Evolutionary conservation across 2,329 filamentous ascomycete genomes (phyloP), one percentile per base, ranked within the genome.

Genomic region (Colletotrichum euphorbiae): DNA sequence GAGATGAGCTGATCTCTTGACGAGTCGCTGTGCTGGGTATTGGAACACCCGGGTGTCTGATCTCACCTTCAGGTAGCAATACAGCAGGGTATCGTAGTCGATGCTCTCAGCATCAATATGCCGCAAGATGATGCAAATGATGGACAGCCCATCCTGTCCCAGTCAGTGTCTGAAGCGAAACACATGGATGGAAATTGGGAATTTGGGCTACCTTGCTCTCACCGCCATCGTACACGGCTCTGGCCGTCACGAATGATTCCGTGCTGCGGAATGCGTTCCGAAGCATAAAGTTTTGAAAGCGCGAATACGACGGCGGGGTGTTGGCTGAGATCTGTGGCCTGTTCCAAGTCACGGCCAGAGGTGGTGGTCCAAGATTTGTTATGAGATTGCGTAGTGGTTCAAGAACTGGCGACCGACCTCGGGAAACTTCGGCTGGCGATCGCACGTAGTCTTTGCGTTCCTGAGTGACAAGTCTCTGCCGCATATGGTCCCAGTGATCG

Each of bases 271-370:
- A 89, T 2, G 89, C 89, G 74, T 91, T 91, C 17, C 87, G 85
- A 51, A 92, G 82, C 90, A 92, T 92, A 73, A 92, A 92, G 71
- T 91, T 88, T 71, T 92, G 90, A 71, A 92, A 92, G 24, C 89
- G 82, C 2, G 89, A 91, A 75, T 91, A 92, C 6, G 86, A 80
- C 1, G 88, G 86, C 4, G 89, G 89, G 17, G 79, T 86, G 70
- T 91, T 92, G 28, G 83, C 77, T 1, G 87, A 87, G n/a, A 91
- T 87, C 56, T 87, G 84, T 9, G 90, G 90, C 56, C 89, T 82
- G 71, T 91, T 91, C 88, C 90, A 91, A 1, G 89, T 90, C 6
- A 91, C 87, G 50, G 90, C 89, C 70, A 91, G 80, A 1, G 89
- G 89, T 17, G 90, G 90, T 11, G 90, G 89, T 0, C 90, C 90